phyloP scores from a whole-genome alignment of 192 early-diverging fungal species.

The Bifiguratus adelaidae region DNA sequence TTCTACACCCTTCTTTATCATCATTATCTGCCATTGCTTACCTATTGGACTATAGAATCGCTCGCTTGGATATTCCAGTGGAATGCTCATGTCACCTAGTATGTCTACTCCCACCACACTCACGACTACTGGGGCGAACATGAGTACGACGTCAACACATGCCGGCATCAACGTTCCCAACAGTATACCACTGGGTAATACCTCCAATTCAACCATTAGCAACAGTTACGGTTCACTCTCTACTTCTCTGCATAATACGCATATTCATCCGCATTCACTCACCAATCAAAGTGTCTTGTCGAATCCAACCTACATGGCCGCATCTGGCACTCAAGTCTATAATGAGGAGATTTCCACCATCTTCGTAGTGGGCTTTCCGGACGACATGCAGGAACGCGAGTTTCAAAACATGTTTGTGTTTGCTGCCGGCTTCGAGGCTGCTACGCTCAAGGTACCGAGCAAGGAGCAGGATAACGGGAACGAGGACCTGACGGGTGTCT shows the following conservation, averaged over 20 bases:
- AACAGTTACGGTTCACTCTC: background rate
- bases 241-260: background rate
- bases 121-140: no score
- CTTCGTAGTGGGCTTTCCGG: constrained; percentile 98
- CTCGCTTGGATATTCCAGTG: no score
- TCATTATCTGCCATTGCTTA: no score
- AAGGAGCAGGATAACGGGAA: constrained; percentile 50
- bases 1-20: no score
- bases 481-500: constrained; percentile 32
- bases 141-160: background rate
- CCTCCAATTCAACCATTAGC: background rate
- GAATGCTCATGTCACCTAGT: no score
- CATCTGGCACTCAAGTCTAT: background rate
- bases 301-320: background rate
- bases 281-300: background rate
- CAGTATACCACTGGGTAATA: background rate
- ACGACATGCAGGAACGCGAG: constrained; percentile 97
- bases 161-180: background rate
- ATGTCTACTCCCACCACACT: no score
- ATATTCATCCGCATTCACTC: background rate
- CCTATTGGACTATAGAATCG: no score
- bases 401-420: constrained; percentile 99
- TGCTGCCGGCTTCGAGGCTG: constrained; percentile 94
- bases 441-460: constrained; percentile 83
- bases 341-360: constrained; percentile 97